Conservation (phyloP, 371 early-diverging fungal genomes). For the Synchytrium microbalum region DNA sequence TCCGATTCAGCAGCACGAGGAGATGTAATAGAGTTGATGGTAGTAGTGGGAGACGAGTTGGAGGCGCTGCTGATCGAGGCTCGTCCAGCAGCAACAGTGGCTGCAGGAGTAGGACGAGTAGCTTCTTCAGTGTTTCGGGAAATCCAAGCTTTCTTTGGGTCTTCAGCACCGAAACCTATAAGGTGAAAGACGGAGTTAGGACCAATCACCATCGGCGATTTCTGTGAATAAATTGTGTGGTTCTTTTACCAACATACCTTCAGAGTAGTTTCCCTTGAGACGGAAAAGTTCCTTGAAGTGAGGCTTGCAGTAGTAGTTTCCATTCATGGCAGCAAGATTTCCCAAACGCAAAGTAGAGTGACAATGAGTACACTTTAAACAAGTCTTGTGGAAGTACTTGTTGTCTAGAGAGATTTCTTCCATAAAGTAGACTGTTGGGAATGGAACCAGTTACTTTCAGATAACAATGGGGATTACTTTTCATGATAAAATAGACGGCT, state of each 20-base stretch:
- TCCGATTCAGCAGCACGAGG: no score
- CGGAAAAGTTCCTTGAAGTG: slow-evolving; percentile 45
- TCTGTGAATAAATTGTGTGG: not conserved
- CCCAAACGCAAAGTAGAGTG: slow-evolving; percentile 30
- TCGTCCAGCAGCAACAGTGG: not conserved
- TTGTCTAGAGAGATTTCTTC: slow-evolving; percentile 33
- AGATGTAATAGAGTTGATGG: no score
- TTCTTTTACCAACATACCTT: slow-evolving; percentile 10
- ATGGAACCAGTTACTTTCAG: slow-evolving; percentile 7
- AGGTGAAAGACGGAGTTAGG: no score
- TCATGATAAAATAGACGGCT: not conserved
- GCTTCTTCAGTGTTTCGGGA: not conserved
- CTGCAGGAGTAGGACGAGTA: not conserved
- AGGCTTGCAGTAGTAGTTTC: slow-evolving; percentile 30
- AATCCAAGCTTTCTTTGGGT: slow-evolving; percentile 31
- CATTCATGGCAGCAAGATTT: slow-evolving; percentile 36
- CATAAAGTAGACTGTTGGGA: slow-evolving; percentile 30
- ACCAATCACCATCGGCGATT: no score
- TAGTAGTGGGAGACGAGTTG: no score
- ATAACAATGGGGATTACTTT: not conserved
- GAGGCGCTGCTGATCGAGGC: no score
- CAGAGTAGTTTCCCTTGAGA: slow-evolving; percentile 42
- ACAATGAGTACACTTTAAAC: slow-evolving; percentile 40
- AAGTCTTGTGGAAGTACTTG: slow-evolving; percentile 30
- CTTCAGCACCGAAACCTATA: slow-evolving; percentile 26